Conservation (phyloP, 225 moss, liverwort and hornwort species). For the Sphagnum contortum region DNA sequence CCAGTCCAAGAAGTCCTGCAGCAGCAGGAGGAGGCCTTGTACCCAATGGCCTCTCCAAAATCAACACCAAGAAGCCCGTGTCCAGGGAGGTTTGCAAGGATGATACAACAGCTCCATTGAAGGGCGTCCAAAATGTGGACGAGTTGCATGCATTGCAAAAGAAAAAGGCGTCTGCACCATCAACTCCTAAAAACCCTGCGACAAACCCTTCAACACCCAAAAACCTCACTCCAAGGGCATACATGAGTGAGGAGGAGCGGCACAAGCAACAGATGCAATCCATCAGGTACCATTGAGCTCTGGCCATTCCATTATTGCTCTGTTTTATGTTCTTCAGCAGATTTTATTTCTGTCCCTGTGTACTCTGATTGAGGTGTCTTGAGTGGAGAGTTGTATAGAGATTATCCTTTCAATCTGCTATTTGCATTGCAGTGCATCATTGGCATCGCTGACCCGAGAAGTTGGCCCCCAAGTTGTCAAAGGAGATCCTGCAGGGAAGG, state of each 20-base stretch:
- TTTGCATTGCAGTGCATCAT: slow-evolving; percentile 52
- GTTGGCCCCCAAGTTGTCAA: slow-evolving; percentile 85
- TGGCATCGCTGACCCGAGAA: slow-evolving; percentile 94
- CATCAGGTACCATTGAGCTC: slow-evolving; percentile 48
- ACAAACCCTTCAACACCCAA: slow-evolving; percentile 17
- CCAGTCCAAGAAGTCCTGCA: slow-evolving; percentile 2
- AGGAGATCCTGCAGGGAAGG: slow-evolving; percentile 75
- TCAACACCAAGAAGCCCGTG: slow-evolving; percentile 47
- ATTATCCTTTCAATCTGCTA: too few relatives aligned
- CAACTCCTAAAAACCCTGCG: slow-evolving; percentile 43
- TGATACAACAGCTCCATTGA: slow-evolving; percentile 66
- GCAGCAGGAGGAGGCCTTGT: slow-evolving; percentile 4
- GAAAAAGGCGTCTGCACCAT: slow-evolving; percentile 84
- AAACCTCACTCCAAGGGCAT: slow-evolving; percentile 32
- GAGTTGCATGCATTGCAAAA: slow-evolving; percentile 78
- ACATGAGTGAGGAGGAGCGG: slow-evolving; percentile 54
- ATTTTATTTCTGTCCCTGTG: background rate
- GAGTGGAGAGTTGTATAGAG: too few relatives aligned
- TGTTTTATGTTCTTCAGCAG: too few relatives aligned
- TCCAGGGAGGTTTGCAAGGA: slow-evolving; percentile 62
- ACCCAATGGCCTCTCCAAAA: slow-evolving; percentile 69
- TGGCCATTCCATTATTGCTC: too few relatives aligned
- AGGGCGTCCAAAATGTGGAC: slow-evolving; percentile 48
- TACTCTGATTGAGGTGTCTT: background rate
- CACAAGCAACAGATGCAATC: slow-evolving; percentile 82